Base-by-base conservation (phyloP, 352 stramenopile genomes). In the Phytophthora chlamydospora region DNA sequence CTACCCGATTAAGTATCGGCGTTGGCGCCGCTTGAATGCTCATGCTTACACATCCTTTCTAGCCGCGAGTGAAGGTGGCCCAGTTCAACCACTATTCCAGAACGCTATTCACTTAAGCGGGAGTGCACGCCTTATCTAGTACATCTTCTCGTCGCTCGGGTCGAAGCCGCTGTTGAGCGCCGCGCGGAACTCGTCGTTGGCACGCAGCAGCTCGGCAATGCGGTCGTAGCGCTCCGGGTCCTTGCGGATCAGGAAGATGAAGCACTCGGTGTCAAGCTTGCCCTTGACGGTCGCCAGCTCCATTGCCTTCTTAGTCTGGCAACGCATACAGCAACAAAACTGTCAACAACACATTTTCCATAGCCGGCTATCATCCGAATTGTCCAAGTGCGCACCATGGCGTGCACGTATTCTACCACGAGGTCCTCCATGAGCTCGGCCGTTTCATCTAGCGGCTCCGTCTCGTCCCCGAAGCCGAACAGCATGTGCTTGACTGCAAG, bases 181-280 rank as follows among this genome's bases (percentile, higher is more conserved):
- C 36, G 76, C 83, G 36, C 85, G 83, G 58, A 96, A 89, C 65
- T 94, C 82, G 70, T 94, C 87, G 71, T 96, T 96, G 4, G 87
- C 87, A 40, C 79, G 83, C 49, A 95, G 60, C 19, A 96, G 62
- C 62, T 96, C 83, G 10, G 85, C 83, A 52, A 93, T 88, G 45
- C 88, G 84, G 44, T 91, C 83, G 62, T 93, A 91, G 9, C 73
- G 80, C 66, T 95, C 85, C 1, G 82, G 74, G 58, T 96, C 79
- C 50, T 96, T 96, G 45, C 84, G 88, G 59, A 96, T 89, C n/a
- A 91, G 68, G 46, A 96, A 95, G 46, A 92, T 92, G 62, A 96
- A 93, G 68, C 88, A 96, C 66, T 96, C 88, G 24, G 84, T 89
- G 58, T 96, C 88, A 21, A 96, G 62, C 42, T 95, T 94, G 44